Base-by-base conservation (phyloP, 2,329 filamentous ascomycete species). In the Stemphylium beticola region DNA sequence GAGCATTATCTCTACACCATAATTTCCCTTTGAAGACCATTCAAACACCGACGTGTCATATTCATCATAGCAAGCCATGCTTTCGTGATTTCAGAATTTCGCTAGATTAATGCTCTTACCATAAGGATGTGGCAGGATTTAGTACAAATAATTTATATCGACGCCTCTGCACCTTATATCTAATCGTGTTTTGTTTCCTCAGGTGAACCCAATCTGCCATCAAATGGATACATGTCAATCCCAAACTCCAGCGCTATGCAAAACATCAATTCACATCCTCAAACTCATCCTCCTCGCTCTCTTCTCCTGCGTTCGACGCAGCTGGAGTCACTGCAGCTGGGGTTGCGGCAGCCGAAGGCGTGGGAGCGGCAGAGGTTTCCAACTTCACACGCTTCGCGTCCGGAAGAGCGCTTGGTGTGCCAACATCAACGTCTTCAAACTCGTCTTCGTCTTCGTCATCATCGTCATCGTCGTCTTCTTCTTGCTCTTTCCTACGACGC, bases 331-430 rank as follows among this genome's bases (percentile, higher is more conserved):
- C 67, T 14, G 62, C 72, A 22, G 74, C 75, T 22, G 72, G 72
- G 5, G 72, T 74, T 2, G 63, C 66, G 17, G 63, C 61, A 29
- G 65, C 69, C 29, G 61, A 69, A 5, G 68, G 68, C 1, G 74
- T 73, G 7, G 72, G 66, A 8, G 73, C 66, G 4, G 69, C 70
- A 9, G 78, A 74, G 57, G 78, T 73, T 48, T 87, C 86, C 15
- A 88, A 71, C 72, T 86, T 87, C 39, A 85, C 79, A 58, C 83
- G 83, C 77, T 91, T 91, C 9, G 79, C 74, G 11, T 82, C 78
- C 17, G 72, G 74, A 14, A 65, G 39, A 34, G 68, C 69, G 46
- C 60, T 66, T 20, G 64, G 62, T 4, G 60, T 65, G 22, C 68
- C 67, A 9, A 69, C 71, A 24, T 73, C 70, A 15, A 74, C 72